phyloP scores from a whole-genome alignment of 2,329 filamentous ascomycete species.

The Pseudonectria buxi region DNA sequence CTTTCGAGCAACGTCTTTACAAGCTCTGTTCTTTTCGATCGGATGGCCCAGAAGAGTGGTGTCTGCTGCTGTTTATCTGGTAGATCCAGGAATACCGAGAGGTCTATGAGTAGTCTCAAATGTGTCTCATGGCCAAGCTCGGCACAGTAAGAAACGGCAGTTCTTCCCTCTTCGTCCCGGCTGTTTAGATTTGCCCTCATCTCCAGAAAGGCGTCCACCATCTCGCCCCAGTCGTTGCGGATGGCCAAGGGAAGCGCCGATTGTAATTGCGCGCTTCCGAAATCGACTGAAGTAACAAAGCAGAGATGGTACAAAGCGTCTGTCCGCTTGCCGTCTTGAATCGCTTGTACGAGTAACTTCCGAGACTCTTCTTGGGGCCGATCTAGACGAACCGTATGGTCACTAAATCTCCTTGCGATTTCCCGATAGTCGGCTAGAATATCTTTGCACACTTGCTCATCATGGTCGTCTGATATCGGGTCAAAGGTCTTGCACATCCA shows the following conservation, averaged over 20 bases:
- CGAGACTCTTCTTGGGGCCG: no score
- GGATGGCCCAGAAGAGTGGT: conserved; percentile 7
- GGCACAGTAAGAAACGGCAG: conserved; percentile 8
- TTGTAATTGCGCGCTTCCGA: conserved; percentile 1
- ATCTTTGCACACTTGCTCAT: not conserved
- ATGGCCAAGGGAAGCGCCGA: conserved; percentile 8
- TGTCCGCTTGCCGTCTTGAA: conserved; percentile 1
- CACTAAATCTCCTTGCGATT: not conserved
- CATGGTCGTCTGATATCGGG: not conserved
- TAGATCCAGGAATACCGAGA: conserved; percentile 3
- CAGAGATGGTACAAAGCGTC: conserved; percentile 5
- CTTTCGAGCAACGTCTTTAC: no score
- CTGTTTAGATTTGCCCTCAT: conserved; percentile 5
- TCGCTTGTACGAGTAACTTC: conserved; percentile 1
- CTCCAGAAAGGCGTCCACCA: conserved; percentile 6
- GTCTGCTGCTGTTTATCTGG: conserved; percentile 2
- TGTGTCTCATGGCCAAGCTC: conserved; percentile 5
- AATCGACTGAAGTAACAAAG: conserved; percentile 1
- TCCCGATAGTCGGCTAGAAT: conserved; percentile 5
- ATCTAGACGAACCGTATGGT: no score
- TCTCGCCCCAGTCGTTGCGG: conserved; percentile 9
- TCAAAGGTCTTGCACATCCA: conserved; percentile 3
- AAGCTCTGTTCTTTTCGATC: no score
- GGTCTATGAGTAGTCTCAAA: conserved; percentile 1
- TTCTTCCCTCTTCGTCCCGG: conserved; percentile 8